phyloP scores from a whole-genome alignment of 495 filamentous ascomycete species.

The Podospora fimiseda region DNA sequence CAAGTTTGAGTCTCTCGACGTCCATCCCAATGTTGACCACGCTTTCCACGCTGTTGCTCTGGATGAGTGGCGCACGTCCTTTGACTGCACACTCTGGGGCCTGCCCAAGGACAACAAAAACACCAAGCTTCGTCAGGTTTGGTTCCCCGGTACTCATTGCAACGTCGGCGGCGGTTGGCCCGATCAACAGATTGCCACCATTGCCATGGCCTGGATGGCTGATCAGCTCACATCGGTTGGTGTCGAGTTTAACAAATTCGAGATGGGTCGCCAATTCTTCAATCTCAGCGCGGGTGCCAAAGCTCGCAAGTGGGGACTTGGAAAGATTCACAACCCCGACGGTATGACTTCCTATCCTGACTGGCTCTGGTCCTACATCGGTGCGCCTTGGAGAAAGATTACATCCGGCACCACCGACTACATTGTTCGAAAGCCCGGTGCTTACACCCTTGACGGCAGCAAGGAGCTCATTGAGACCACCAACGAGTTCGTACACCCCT shows the following conservation, averaged over 20 bases:
- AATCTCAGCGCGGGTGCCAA: neutral
- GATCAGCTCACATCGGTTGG: slow-evolving; percentile 3
- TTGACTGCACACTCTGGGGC: slow-evolving; percentile 55
- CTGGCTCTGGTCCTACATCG: neutral
- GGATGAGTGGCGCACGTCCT: slow-evolving; percentile 53
- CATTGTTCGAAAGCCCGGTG: slow-evolving; percentile 5
- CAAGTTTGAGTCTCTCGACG: slow-evolving; percentile 46
- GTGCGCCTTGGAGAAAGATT: neutral
- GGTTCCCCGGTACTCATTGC: slow-evolving; percentile 61
- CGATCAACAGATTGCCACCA: slow-evolving; percentile 35
- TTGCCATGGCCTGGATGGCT: slow-evolving; percentile 42
- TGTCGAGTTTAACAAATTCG: slow-evolving; percentile 13
- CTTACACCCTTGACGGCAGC: slow-evolving; percentile 3
- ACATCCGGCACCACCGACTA: neutral
- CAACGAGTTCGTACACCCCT: slow-evolving; percentile 11
- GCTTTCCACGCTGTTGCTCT: slow-evolving; percentile 62
- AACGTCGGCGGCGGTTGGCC: slow-evolving; percentile 55
- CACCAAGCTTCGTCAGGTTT: slow-evolving; percentile 54
- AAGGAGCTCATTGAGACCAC: neutral
- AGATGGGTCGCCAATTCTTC: slow-evolving; percentile 11
- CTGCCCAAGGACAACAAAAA: slow-evolving; percentile 11
- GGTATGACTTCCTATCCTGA: slow-evolving; percentile 1
- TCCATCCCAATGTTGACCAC: slow-evolving; percentile 46
- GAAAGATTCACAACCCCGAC: slow-evolving; percentile 4
- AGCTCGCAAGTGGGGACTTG: slow-evolving; percentile 8